These are phyloP conservation scores for Agarophyton chilense DNA, from an alignment of 23 red algal species.

Conservation along the genomic window DNA sequence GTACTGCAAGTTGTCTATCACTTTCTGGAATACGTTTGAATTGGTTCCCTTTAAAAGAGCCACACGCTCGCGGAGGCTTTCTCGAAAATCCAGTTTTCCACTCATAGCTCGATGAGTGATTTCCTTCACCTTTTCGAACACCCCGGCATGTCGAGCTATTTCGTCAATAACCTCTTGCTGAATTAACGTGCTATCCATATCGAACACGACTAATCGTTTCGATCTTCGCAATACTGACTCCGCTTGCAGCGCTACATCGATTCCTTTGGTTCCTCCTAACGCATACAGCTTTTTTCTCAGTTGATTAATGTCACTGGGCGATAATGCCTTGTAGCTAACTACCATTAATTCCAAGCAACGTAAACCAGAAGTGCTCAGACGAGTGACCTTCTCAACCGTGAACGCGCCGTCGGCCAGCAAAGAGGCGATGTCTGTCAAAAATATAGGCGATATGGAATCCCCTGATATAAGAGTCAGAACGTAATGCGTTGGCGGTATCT, in stretches of 20 bases:
- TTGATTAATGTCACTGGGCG: conserved; percentile 39
- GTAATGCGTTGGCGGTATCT: conserved; percentile 31
- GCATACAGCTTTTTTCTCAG: conserved; percentile 83
- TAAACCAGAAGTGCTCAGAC: conserved; percentile 48
- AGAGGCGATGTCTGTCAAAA: conserved; percentile 49
- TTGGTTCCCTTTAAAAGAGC: conserved; percentile 83
- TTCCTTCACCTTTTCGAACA: conserved; percentile 91
- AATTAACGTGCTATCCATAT: conserved; percentile 98
- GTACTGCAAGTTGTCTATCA: conserved; percentile 92
- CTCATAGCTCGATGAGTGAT: conserved; percentile 94
- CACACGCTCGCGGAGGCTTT: conserved; percentile 80
- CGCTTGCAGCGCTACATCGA: conserved; percentile 92
- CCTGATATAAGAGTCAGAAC: conserved; percentile 71
- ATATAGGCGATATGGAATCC: conserved; percentile 44
- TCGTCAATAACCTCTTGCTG: conserved; percentile 99
- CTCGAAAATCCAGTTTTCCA: conserved; percentile 92
- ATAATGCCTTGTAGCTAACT: conserved; percentile 11
- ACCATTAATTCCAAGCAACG: conserved; percentile 75
- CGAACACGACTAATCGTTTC: conserved; percentile 95
- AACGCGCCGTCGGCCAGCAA: conserved; percentile 61
- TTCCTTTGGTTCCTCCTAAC: conserved; percentile 58
- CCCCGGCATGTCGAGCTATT: conserved; percentile 89
- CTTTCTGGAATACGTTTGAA: conserved; percentile 77
- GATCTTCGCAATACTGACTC: conserved; percentile 82
- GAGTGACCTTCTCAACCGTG: conserved; percentile 63